Conservation (phyloP, 805 yeast species). For the Osmozyma mogii region DNA sequence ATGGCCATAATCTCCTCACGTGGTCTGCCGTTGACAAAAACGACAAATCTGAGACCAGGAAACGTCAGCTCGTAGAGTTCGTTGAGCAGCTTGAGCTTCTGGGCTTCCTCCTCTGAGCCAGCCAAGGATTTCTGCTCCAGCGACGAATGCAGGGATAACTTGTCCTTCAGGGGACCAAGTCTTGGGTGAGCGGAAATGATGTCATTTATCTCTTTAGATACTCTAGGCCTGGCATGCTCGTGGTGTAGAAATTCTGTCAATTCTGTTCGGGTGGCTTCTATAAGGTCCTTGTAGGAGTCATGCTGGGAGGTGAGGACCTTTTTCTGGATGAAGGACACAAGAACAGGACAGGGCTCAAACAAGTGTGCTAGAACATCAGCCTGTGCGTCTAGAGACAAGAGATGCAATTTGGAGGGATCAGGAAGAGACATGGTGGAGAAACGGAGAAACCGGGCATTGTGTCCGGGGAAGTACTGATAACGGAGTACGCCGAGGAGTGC, state of each 20-base stretch:
- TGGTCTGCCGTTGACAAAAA: conserved; percentile 79
- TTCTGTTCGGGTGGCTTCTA: conserved; percentile 35
- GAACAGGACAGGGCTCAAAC: conserved; percentile 57
- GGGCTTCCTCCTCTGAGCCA: conserved; percentile 41
- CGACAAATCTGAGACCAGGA: conserved; percentile 74
- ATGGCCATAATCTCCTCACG: conserved; percentile 56
- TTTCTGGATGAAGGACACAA: conserved; percentile 28
- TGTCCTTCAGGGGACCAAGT: conserved; percentile 54
- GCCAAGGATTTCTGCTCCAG: conserved; percentile 64
- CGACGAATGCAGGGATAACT: conserved; percentile 57
- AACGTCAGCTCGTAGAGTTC: conserved; percentile 50
- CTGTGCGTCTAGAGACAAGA: conserved; percentile 17
- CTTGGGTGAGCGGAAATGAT: conserved; percentile 92
- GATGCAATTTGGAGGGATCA: conserved; percentile 7
- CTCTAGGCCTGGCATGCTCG: conserved; percentile 16
- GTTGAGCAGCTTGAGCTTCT: conserved; percentile 46
- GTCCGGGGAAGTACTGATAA: neutral
- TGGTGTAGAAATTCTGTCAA: conserved; percentile 24
- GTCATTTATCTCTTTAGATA: conserved; percentile 22
- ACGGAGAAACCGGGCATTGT: neutral
- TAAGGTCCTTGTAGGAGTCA: conserved; percentile 25
- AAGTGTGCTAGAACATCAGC: conserved; percentile 41
- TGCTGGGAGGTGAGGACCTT: conserved; percentile 14
- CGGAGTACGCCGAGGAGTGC: conserved; percentile 1
- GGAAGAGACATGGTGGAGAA: conserved; percentile 1